Conservation (phyloP, 345 rosid species). For the Salix dunnii region DNA sequence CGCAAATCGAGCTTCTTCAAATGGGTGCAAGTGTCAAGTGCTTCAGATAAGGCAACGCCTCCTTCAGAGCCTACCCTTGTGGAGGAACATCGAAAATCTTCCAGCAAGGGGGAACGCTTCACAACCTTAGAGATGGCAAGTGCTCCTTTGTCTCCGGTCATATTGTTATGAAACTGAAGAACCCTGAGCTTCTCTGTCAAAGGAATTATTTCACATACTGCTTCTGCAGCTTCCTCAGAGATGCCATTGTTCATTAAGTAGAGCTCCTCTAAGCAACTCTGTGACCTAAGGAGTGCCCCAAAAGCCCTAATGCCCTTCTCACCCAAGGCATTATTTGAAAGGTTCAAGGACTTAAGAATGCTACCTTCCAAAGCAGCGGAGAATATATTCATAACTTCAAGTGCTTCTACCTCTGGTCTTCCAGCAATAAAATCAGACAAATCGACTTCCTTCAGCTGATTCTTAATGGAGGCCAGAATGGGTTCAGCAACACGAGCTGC, state of each 20-base stretch:
- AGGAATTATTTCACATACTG: slow-evolving; percentile 74
- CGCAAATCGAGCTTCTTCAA: slow-evolving; percentile 80
- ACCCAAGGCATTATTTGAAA: slow-evolving; percentile 88
- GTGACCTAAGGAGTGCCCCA: slow-evolving; percentile 64
- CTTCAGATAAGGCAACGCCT: slow-evolving; percentile 69
- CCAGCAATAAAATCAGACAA: slow-evolving; percentile 90
- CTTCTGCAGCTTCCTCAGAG: slow-evolving; percentile 87
- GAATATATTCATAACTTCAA: slow-evolving; percentile 77
- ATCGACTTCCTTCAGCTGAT: slow-evolving; percentile 80
- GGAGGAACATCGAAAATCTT: slow-evolving; percentile 84
- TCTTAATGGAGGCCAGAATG: slow-evolving; percentile 62
- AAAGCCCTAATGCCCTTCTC: slow-evolving; percentile 93
- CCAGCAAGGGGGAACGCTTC: slow-evolving; percentile 56
- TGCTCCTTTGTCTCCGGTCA: slow-evolving; percentile 90
- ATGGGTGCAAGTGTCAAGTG: slow-evolving; percentile 58
- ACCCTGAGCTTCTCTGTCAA: slow-evolving; percentile 74
- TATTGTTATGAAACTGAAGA: slow-evolving; percentile 85
- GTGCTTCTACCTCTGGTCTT: slow-evolving; percentile 78
- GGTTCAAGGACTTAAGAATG: slow-evolving; percentile 58
- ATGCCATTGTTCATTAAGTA: slow-evolving; percentile 87
- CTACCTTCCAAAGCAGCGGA: slow-evolving; percentile 75
- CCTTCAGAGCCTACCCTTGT: slow-evolving; percentile 81
- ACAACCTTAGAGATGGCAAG: slow-evolving; percentile 66
- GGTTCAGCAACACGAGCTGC: slow-evolving; percentile 82
- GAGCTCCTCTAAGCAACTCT: slow-evolving; percentile 69